These are phyloP conservation scores for Phytopythium montanum DNA, from an alignment of 352 stramenopile species.

Conservation along the genomic window DNA sequence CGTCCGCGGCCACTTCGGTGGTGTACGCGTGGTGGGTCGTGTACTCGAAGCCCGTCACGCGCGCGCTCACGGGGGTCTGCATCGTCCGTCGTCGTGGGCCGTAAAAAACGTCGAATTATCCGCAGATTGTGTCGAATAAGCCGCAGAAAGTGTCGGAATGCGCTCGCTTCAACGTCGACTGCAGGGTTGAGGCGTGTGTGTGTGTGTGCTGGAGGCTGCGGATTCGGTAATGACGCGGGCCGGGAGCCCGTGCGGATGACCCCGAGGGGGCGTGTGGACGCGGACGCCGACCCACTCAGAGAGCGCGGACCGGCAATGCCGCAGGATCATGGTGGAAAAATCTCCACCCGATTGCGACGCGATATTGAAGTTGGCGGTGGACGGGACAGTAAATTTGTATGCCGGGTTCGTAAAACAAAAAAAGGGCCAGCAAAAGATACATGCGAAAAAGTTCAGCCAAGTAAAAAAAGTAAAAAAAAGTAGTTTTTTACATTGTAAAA, in stretches of 20 bases:
- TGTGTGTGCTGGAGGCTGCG: neutral
- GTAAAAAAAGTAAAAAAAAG: neutral
- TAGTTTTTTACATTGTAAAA: no score
- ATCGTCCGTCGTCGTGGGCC: neutral
- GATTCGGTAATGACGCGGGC: neutral
- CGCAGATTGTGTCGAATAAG: neutral
- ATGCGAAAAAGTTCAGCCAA: neutral
- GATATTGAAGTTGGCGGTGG: constrained; percentile 10
- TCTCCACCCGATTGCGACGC: neutral
- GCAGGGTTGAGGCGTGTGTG: no score
- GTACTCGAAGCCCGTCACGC: constrained; percentile 41
- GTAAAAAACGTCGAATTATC: neutral
- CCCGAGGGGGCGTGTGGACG: no score
- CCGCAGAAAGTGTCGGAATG: no score
- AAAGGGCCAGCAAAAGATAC: neutral
- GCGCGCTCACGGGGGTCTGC: constrained; percentile 21
- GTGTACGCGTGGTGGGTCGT: constrained; percentile 38
- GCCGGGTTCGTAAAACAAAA: neutral
- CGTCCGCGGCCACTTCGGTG: constrained; percentile 42
- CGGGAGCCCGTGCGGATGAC: neutral
- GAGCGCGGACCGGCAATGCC: neutral
- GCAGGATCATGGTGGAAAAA: neutral
- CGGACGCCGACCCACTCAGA: no score
- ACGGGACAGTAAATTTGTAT: constrained; percentile 4
- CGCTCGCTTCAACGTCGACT: neutral